Evolutionary conservation across 2,329 filamentous ascomycete species (phyloP).

Genomic region (Scytalidium lignicola): DNA sequence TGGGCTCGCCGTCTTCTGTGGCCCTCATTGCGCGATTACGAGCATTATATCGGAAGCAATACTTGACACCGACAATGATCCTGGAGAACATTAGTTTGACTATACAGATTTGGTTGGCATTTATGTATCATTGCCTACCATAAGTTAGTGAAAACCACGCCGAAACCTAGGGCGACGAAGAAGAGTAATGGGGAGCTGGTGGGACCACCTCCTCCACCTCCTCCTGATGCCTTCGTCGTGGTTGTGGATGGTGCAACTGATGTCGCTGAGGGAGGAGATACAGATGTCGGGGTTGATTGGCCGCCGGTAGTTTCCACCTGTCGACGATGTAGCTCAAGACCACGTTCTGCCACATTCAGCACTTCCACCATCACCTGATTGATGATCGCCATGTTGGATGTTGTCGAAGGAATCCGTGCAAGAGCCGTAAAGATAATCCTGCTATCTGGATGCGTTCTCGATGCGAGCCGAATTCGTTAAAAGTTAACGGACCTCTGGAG

Average conservation of each 20-base stretch:
- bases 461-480: background rate
- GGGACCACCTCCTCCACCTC: constrained; percentile 32
- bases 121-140: constrained; percentile 60
- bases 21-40: constrained; percentile 75
- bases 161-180: constrained; percentile 93
- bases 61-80: constrained; percentile 99
- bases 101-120: background rate
- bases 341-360: constrained; percentile 16
- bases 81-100: constrained; percentile 42
- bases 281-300: constrained; percentile 5
- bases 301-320: constrained; percentile 1
- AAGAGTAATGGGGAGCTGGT: constrained; percentile 77
- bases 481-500: background rate
- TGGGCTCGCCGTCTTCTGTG: constrained; percentile 72
- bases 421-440: background rate
- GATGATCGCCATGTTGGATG: constrained; percentile 18
- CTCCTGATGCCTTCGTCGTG: constrained; percentile 19
- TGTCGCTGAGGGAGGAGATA: constrained; percentile 1
- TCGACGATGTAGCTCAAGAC: constrained; percentile 14
- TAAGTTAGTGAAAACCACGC: constrained; percentile 96
- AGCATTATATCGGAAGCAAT: constrained; percentile 97
- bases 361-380: constrained; percentile 22
- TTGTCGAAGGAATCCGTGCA: background rate
- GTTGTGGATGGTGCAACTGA: constrained; percentile 11
- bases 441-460: background rate